Percentiles rank a stretch among this genome's conserved stretches.
phyloP scores from a whole-genome alignment of 2,329 filamentous ascomycete genomes.

The Orbilia quercus region DNA sequence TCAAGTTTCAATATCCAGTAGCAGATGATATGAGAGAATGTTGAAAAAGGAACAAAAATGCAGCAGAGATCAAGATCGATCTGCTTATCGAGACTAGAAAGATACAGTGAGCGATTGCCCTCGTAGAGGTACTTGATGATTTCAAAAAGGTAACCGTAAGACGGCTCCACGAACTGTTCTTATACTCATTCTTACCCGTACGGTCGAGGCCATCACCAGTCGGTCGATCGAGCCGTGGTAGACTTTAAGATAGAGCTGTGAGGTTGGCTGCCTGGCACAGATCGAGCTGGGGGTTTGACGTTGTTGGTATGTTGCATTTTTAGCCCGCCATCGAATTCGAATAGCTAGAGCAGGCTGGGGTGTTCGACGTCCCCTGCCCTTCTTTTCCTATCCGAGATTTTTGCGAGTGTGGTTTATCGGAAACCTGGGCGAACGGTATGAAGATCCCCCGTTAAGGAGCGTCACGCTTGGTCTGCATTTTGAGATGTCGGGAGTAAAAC shows the following conservation, averaged over 20 bases:
- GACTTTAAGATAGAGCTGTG: not conserved
- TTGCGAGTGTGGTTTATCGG: not conserved
- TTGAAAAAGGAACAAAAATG: conserved; percentile 10
- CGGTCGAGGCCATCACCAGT: not conserved
- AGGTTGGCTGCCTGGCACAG: conserved; percentile 30
- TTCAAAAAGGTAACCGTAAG: not conserved
- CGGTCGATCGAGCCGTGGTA: not conserved
- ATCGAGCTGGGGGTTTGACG: conserved; percentile 17
- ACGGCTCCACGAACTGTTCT: not conserved
- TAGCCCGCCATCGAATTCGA: not conserved
- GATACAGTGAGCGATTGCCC: conserved; percentile 21
- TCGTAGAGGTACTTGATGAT: conserved; percentile 38
- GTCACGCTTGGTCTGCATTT: conserved; percentile 12
- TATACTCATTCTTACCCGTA: conserved; percentile 12
- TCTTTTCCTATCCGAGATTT: not conserved
- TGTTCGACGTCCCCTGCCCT: not conserved
- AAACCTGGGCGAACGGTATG: conserved; percentile 17
- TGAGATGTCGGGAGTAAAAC: conserved; percentile 4
- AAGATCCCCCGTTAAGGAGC: conserved; percentile 6
- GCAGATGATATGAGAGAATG: not conserved
- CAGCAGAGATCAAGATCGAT: conserved; percentile 48
- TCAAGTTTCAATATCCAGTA: conserved; percentile 19
- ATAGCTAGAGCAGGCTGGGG: not conserved
- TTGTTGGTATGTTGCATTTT: conserved; percentile 52
- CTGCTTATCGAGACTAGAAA: not conserved